A percentile compares a stretch with the other conserved stretches of the same genome.
Evolutionary conservation across 1,284 basidiomycete genomes (phyloP).

Genomic region (Microbotryum silenes-acaulis): DNA sequence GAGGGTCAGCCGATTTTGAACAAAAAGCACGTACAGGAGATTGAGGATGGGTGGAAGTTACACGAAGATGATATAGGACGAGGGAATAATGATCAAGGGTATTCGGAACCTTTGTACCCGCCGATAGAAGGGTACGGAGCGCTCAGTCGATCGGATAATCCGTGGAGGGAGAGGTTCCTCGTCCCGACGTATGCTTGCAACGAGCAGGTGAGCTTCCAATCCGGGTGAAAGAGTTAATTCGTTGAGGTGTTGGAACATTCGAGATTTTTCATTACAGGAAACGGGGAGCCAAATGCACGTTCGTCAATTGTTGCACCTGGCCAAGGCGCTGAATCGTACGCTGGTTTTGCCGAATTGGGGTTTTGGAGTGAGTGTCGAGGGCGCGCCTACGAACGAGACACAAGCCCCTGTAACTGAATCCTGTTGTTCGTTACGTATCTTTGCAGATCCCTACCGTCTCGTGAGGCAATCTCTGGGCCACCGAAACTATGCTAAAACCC

Average conservation of each 20-base stretch:
- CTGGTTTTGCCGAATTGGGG: slow-evolving; percentile 8
- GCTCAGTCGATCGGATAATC: slow-evolving; percentile 3
- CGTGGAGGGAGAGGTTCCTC: slow-evolving; percentile 7
- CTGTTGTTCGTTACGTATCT: not conserved
- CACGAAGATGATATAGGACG: too few species aligned
- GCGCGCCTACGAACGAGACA: too few species aligned
- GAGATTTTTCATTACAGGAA: not conserved
- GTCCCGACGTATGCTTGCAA: slow-evolving; percentile 10
- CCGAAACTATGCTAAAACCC: too few species aligned
- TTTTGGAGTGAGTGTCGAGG: slow-evolving; percentile 4
- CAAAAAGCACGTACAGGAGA: too few species aligned
- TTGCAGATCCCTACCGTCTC: slow-evolving; percentile 4
- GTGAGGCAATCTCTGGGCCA: too few species aligned
- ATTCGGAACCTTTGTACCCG: not conserved
- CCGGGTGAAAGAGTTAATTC: too few species aligned
- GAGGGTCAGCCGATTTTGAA: too few species aligned
- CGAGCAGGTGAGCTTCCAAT: not conserved
- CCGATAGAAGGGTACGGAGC: slow-evolving; percentile 6
- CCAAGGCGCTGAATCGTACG: not conserved
- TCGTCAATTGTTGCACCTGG: not conserved
- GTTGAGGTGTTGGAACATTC: too few species aligned
- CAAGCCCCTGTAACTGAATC: not conserved
- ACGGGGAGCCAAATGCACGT: slow-evolving; percentile 5
- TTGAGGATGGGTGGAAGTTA: too few species aligned
- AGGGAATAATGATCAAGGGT: not conserved